Evolutionary conservation across 2,329 filamentous ascomycete species (phyloP).

Genomic region (Clonostachys solani): DNA sequence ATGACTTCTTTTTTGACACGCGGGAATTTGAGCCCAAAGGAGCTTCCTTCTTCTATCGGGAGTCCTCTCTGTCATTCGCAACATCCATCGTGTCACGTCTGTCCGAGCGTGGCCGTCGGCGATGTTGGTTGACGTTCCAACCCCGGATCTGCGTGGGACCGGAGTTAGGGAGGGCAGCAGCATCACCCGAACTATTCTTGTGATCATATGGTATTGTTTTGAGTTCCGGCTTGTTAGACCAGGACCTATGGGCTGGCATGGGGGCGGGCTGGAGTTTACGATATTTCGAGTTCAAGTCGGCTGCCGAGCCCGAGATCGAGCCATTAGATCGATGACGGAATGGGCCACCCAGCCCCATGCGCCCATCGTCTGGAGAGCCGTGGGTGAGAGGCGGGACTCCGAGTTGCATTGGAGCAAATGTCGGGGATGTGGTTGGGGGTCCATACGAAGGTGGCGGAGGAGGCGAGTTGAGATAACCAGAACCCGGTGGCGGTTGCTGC

Average conservation of each 20-base stretch:
- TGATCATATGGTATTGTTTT: slow-evolving; percentile 56
- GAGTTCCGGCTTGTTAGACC: slow-evolving; percentile 44
- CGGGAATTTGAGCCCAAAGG: no score
- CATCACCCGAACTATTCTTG: slow-evolving; percentile 44
- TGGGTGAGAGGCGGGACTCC: slow-evolving; percentile 14
- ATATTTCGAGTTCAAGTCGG: slow-evolving; percentile 30
- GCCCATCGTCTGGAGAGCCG: slow-evolving; percentile 26
- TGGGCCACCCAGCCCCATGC: slow-evolving; percentile 15
- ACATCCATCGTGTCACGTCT: background rate
- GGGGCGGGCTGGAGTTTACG: slow-evolving; percentile 56
- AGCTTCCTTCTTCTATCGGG: slow-evolving; percentile 6
- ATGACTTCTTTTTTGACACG: no score
- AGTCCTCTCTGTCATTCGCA: slow-evolving; percentile 5
- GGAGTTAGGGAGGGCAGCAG: slow-evolving; percentile 49
- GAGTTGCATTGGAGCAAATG: slow-evolving; percentile 19
- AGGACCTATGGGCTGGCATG: slow-evolving; percentile 44
- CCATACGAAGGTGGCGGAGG: slow-evolving; percentile 2
- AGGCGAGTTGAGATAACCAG: slow-evolving; percentile 15
- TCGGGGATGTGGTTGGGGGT: slow-evolving; percentile 18
- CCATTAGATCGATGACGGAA: slow-evolving; percentile 30
- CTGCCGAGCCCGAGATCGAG: slow-evolving; percentile 19
- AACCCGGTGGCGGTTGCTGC: slow-evolving; percentile 13
- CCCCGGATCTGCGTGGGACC: slow-evolving; percentile 53
- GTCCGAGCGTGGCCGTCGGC: slow-evolving; percentile 21
- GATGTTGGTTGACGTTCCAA: slow-evolving; percentile 44